Evolutionary conservation across 1,284 basidiomycete species (phyloP), one percentile per base, ranked within the genome.

Genomic region (Tilletiopsis washingtonensis): DNA sequence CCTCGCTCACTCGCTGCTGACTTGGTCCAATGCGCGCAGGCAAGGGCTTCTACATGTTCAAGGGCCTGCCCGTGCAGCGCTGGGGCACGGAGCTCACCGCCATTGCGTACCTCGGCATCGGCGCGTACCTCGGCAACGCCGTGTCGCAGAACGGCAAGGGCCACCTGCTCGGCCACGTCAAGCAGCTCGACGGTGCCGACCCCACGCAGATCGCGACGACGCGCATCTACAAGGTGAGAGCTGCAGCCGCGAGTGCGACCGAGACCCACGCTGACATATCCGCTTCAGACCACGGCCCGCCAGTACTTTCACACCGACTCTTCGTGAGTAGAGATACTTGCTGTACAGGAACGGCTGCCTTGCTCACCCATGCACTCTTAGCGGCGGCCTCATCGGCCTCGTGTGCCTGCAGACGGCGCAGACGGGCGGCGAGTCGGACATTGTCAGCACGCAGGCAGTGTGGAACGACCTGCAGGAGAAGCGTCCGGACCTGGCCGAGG

Each of bases 391-490:
- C 17, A 73, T 77, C 46, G 76, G 76, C 4, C 64, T 78, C 3
- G 68, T 77, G 15, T 78, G 77, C 45, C 70, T 78, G 12, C 71
- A 74, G 62, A 71, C 69, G 41, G 75, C 77, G 1, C 66, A 71
- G 40, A 72, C 76, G 53, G 77, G 77, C 1, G 77, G 77, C 40
- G 76, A 77, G 51, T 65, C 59, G 21, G 76, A 78, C 56, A 75
- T 77, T 36, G 75, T 74, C 21, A 75, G 74, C 0, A 64, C 74
- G 1, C 77, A 78, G 52, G 54, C 71, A 20, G 53, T 77, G 9
- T 78, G 73, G 74, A 77, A 77, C 62, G 68, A 70, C 5, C 59
- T 78, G 1, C 76, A 77, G 59, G 53, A 49, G 3, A 64, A 75
- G 39, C 67, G 75, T 14, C 77, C 77, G 0, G 76, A 78, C 45